These are phyloP conservation scores for Debaryomyces sp. DNA, from an alignment of 1,139 yeast genomes.

Conservation along the genomic window DNA sequence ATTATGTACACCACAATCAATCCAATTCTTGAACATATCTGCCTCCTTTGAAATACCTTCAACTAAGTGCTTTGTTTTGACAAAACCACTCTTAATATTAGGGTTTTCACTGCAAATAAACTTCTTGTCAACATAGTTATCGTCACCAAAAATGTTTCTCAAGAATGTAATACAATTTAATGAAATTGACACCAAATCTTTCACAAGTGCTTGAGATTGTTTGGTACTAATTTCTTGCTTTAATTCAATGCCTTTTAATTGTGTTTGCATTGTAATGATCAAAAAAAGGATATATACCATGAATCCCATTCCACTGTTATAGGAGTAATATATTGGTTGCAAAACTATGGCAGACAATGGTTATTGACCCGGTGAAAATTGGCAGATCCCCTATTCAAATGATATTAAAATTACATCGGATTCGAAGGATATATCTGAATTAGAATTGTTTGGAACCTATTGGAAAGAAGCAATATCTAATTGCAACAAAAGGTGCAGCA, in stretches of 20 bases:
- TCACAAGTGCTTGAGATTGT: constrained; percentile 43
- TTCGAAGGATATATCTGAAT: not conserved
- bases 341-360: not conserved
- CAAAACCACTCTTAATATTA: constrained; percentile 26
- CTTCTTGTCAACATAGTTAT: constrained; percentile 44
- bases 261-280: constrained; percentile 14
- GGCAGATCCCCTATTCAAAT: not conserved
- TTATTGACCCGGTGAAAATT: constrained; percentile 3
- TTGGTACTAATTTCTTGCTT: constrained; percentile 21
- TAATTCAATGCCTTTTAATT: constrained; percentile 16
- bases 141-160: constrained; percentile 54
- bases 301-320: not conserved
- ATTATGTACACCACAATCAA: constrained; percentile 51
- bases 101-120: constrained; percentile 35
- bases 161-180: constrained; percentile 55
- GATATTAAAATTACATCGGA: no score
- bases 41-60: constrained; percentile 46
- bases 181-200: constrained; percentile 48
- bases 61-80: constrained; percentile 47
- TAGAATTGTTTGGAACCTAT: not conserved
- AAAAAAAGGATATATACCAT: not conserved
- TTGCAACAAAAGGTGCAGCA: not conserved
- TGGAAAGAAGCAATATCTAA: not conserved
- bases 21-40: constrained; percentile 51
- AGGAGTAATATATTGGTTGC: constrained; percentile 1